phyloP scores from a whole-genome alignment of 139 green algal genomes.

The Asterochloris erici region DNA sequence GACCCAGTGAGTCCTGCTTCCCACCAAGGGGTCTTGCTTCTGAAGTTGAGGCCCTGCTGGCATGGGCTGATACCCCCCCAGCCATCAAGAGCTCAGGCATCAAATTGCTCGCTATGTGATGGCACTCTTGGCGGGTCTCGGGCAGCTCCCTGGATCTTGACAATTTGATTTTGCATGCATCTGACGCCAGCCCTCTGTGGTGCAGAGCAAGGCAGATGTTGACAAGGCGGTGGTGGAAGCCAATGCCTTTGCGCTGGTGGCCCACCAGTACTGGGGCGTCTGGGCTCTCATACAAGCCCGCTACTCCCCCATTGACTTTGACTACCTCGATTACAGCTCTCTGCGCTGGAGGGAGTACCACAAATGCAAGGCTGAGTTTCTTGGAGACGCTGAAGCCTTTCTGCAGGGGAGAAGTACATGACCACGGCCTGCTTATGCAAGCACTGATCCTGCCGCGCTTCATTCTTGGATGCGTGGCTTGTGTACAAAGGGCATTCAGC shows the following conservation, averaged over 20 bases:
- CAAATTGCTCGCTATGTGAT: neutral
- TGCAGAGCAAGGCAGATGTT: conserved; percentile 33
- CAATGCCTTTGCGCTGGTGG: conserved; percentile 76
- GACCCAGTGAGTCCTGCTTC: neutral
- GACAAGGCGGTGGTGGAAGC: conserved; percentile 55
- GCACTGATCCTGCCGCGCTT: neutral
- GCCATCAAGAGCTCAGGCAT: neutral
- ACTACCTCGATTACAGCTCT: conserved; percentile 75
- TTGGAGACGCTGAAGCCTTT: conserved; percentile 2
- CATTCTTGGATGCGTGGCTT: neutral
- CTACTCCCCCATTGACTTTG: conserved; percentile 85
- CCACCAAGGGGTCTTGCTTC: too few species aligned
- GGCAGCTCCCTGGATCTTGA: neutral
- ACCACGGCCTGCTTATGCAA: neutral
- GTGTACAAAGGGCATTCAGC: neutral
- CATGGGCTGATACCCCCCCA: too few species aligned
- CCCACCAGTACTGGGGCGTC: conserved; percentile 92
- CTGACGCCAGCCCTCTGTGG: neutral
- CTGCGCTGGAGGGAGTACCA: conserved; percentile 69
- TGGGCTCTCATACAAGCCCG: conserved; percentile 69
- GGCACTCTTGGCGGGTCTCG: neutral
- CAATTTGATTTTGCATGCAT: neutral
- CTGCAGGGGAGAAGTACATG: neutral
- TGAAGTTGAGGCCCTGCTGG: too few species aligned
- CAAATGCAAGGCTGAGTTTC: conserved; percentile 53